Evolutionary conservation across 805 yeast genomes (phyloP).

Genomic region (Nakazawaea pomicola): DNA sequence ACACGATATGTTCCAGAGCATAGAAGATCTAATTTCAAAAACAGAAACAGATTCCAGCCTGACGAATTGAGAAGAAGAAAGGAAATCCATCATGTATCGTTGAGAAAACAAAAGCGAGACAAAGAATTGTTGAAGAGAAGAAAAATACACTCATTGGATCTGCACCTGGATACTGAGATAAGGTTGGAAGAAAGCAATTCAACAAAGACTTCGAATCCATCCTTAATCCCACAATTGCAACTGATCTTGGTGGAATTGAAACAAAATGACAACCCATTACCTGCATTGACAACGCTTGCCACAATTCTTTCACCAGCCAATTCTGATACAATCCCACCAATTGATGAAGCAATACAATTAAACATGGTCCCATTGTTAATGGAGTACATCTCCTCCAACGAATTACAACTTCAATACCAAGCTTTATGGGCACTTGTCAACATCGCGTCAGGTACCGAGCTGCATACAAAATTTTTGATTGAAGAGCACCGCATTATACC

Average conservation of each 20-base stretch:
- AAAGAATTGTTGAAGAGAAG: conserved; percentile 12
- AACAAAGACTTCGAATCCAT: conserved; percentile 9
- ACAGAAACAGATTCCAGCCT: conserved; percentile 10
- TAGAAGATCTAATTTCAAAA: conserved; percentile 7
- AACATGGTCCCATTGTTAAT: conserved; percentile 11
- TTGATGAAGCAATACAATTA: conserved; percentile 9
- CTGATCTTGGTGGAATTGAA: conserved; percentile 2
- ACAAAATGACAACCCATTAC: neutral
- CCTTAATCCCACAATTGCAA: conserved; percentile 7
- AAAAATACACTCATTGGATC: conserved; percentile 4
- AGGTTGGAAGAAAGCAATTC: conserved; percentile 8
- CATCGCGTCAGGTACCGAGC: conserved; percentile 11
- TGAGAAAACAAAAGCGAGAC: conserved; percentile 12
- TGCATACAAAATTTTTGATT: conserved; percentile 10
- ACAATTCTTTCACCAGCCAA: conserved; percentile 7
- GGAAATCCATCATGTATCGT: conserved; percentile 4
- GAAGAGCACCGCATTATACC: conserved; percentile 11
- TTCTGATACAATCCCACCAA: conserved; percentile 8
- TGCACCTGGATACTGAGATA: conserved; percentile 6
- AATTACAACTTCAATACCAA: conserved; percentile 10
- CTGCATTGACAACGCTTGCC: conserved; percentile 1
- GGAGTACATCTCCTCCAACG: conserved; percentile 2
- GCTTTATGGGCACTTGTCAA: conserved; percentile 10
- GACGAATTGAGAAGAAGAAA: conserved; percentile 11
- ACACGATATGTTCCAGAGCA: conserved; percentile 11